Base-by-base conservation (phyloP, 2,329 filamentous ascomycete genomes). In the Sarocladium oryzae region DNA sequence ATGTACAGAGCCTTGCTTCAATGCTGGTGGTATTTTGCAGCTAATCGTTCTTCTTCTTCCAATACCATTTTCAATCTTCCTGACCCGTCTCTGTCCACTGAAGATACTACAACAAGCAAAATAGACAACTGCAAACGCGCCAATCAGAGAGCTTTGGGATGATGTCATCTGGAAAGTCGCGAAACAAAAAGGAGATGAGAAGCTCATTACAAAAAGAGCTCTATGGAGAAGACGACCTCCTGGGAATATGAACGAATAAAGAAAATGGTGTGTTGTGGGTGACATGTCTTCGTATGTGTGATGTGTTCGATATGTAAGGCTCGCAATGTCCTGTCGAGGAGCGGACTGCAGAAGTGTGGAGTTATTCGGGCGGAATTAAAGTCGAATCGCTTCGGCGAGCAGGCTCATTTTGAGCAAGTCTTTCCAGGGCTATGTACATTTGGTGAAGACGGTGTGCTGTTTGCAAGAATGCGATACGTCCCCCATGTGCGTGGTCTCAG, bases 131-230 rank as follows among this genome's bases (percentile, higher is more conserved):
- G 43, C 43, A 33, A 10, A 7, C 43, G 28, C n/a, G 18, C 10
- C 24, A 16, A 48, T 10, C n/a, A 20, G 43, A 21, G 20, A 11
- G 16, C 13, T 23, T 16, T 11, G 4, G 15, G 21, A 20, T 8
- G 16, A 33, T 33, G 43, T 6, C 43, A 48, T 26, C 40, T 43
- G 21, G 21, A n/a, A 43, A 21, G 40, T 43, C 23, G 40, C 40
- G 40, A n/a, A 33, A 48, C 4, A 33, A 11, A 48, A 45, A 20
- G n/a, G 23, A n/a, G 21, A 26, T 26, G 6, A 4, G 21, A 26
- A 26, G 43, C 43, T 48, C 43, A 48, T 48, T 48, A 49, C 21
- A 49, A 49, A 45, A 49, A 49, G 33, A 49, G 46, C 46, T 37
- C 24, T 49, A 37, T 20, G 46, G 21, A 32, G 46, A 49, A 28